phyloP scores from a whole-genome alignment of 169 alveolate genomes.

The Amoebophrya sp. region DNA sequence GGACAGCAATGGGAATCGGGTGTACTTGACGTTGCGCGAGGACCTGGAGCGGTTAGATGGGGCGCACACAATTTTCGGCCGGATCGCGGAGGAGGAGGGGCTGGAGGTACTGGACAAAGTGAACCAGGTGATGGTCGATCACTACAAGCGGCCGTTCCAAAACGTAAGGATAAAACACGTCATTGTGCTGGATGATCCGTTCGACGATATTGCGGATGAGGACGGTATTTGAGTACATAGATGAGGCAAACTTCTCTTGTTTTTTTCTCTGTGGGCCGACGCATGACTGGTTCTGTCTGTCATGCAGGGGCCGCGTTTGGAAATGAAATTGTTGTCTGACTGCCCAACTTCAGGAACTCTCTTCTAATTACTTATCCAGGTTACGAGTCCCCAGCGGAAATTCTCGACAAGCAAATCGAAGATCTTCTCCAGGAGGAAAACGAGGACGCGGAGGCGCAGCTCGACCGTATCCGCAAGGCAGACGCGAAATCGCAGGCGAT shows the following conservation, averaged over 20 bases:
- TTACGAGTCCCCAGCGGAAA: slow-evolving; percentile 38
- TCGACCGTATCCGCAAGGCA: slow-evolving; percentile 70
- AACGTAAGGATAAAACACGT: slow-evolving; percentile 80
- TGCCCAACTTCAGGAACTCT: too few species aligned
- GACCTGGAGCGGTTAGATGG: slow-evolving; percentile 59
- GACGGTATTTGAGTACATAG: too few species aligned
- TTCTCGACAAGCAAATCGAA: neutral
- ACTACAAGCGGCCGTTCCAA: slow-evolving; percentile 66
- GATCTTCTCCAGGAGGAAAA: too few species aligned
- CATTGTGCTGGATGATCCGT: slow-evolving; percentile 82
- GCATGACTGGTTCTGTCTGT: too few species aligned
- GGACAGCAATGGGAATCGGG: slow-evolving; percentile 53
- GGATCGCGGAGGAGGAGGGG: slow-evolving; percentile 77
- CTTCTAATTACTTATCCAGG: too few species aligned
- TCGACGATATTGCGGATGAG: slow-evolving; percentile 56
- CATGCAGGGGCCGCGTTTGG: too few species aligned
- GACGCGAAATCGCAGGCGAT: slow-evolving; percentile 89
- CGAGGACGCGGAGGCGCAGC: slow-evolving; percentile 68
- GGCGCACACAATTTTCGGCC: slow-evolving; percentile 79
- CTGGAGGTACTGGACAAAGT: slow-evolving; percentile 53
- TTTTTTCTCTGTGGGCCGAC: too few species aligned
- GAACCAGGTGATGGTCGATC: slow-evolving; percentile 68
- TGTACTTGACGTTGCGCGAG: slow-evolving; percentile 73
- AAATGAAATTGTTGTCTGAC: too few species aligned
- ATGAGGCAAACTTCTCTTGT: too few species aligned